Evolutionary conservation across 2,329 filamentous ascomycete genomes (phyloP).

Genomic region (Westerdykella aurantiaca): DNA sequence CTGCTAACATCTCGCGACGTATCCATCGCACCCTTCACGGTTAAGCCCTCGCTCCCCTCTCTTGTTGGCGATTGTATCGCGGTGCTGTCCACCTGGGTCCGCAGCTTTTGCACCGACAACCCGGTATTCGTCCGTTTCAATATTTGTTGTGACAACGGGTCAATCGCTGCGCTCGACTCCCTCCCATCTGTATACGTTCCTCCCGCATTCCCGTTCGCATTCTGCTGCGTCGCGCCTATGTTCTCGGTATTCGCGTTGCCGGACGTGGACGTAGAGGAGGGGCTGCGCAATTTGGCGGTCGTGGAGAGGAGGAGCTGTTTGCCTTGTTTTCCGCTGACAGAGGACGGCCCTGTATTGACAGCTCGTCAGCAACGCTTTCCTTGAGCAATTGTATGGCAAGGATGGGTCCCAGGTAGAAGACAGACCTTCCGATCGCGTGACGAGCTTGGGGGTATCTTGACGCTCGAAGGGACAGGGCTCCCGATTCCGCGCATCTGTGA

Average conservation of each 20-base stretch:
- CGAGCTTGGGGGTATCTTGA: constrained; percentile 21
- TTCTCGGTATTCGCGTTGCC: constrained; percentile 4
- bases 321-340: constrained; percentile 17
- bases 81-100: constrained; percentile 40
- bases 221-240: constrained; percentile 1
- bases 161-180: constrained; percentile 46
- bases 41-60: constrained; percentile 1
- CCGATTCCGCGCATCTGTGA: constrained; percentile 39
- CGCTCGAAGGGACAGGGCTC: constrained; percentile 26
- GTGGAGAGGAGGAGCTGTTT: constrained; percentile 2
- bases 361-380: background rate
- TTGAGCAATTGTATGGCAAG: background rate
- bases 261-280: constrained; percentile 12
- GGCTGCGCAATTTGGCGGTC: constrained; percentile 21
- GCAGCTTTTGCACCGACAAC: constrained; percentile 52
- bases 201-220: no score
- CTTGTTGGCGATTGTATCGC: constrained; percentile 20
- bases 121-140: constrained; percentile 63
- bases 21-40: constrained; percentile 26
- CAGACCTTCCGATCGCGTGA: constrained; percentile 20
- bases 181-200: constrained; percentile 6
- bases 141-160: constrained; percentile 62
- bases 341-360: constrained; percentile 8
- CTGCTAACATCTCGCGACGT: constrained; percentile 15
- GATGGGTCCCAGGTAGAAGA: no score